Base-by-base conservation (phyloP, 1,284 basidiomycete species). In the Ustilago shanxiensis region DNA sequence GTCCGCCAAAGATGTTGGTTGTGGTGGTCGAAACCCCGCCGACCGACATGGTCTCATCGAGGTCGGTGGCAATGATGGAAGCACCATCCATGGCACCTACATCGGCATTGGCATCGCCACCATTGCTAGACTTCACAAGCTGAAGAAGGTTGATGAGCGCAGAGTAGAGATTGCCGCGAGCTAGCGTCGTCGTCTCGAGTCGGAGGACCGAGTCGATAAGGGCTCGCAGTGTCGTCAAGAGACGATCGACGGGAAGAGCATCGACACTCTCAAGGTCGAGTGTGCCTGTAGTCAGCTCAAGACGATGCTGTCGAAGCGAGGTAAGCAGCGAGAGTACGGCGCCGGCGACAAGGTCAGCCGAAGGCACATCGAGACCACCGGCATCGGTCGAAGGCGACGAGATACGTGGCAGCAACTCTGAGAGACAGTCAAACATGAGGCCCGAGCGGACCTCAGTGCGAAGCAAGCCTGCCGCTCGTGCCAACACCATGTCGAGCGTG, bases 161-260 rank as follows among this genome's bases (percentile, higher is more conserved):
- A 8, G 94, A 93, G 86, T 97, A 98, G n/a, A 98, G 88, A 85
- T 98, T 98, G 13, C 95, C 95, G n/a, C 95, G 91, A n/a, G 95
- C 92, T 55, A 93, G 88, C 79, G 95, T 93, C n/a, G 92, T 90
- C 5, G 91, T 92, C 63, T 92, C 93, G 60, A 90, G 92, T 68
- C 93, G 91, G 59, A 93, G 84, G 56, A 95, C 89, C 47, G 92
- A 93, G 67, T 94, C 91, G 64, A 97, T 84, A 28, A 95, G 88
- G 72, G 89, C 91, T 35, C 91, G 90, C n/a, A 98, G 88, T 37
- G 95, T 90, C 1, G 90, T 87, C 62, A 91, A 90, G 8, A 98
- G 87, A 35, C 94, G 89, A 81, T 98, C 95, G 0, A 74, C 60
- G 16, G 80, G 80, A 2, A 80, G 75, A 11, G 77, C 74, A 20